These are phyloP conservation scores for Myxozyma nipponensis DNA, from an alignment of 805 yeast species.

Conservation along the genomic window DNA sequence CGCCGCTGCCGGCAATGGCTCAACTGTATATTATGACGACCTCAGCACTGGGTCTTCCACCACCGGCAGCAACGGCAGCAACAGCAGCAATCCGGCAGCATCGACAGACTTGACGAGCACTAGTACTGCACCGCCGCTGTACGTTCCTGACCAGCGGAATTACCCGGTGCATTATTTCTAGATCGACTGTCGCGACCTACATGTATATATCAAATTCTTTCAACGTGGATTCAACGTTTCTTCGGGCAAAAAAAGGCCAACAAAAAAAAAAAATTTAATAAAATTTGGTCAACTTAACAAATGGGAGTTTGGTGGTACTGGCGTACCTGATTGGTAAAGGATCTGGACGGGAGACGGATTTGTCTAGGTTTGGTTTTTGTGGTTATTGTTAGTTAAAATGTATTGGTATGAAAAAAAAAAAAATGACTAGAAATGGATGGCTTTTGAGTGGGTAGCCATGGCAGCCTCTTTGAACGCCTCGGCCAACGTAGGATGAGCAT, in stretches of 20 bases:
- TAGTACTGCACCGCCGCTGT: too few relatives aligned
- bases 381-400: too few relatives aligned
- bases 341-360: too few relatives aligned
- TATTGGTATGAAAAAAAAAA: too few relatives aligned
- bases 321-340: too few relatives aligned
- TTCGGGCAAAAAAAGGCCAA: background rate
- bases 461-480: constrained; percentile 99
- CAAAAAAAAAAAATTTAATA: too few relatives aligned
- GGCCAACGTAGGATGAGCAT: constrained; percentile 96
- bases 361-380: too few relatives aligned
- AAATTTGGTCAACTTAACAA: too few relatives aligned
- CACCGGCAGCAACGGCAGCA: background rate
- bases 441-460: constrained; percentile 80
- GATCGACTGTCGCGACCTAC: too few relatives aligned
- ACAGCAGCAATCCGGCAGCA: background rate
- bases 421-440: constrained; percentile 81
- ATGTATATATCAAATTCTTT: too few relatives aligned
- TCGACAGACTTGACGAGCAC: background rate
- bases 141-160: constrained; percentile 8
- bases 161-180: constrained; percentile 13
- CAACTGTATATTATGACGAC: background rate
- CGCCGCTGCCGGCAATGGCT: background rate
- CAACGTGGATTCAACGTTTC: too few relatives aligned
- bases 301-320: too few relatives aligned
- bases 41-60: background rate